These are phyloP conservation scores for Monascus ruber DNA, from an alignment of 2,329 filamentous ascomycete genomes.

Conservation along the genomic window DNA sequence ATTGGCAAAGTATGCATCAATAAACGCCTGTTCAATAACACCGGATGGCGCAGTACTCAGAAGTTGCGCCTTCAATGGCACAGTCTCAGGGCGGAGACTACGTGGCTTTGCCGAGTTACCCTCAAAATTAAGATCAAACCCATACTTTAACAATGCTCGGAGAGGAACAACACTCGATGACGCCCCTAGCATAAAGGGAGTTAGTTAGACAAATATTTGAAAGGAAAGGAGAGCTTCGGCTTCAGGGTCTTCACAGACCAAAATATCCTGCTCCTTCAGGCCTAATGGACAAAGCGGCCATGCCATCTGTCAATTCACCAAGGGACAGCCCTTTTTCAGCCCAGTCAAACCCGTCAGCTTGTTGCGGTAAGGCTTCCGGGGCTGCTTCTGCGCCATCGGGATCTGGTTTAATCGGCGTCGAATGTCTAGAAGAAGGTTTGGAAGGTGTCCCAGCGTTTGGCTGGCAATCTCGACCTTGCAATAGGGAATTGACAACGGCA, in stretches of 20 bases:
- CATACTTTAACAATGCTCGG: conserved; percentile 27
- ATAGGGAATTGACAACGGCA: conserved; percentile 25
- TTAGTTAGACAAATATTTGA: background rate
- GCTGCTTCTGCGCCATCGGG: conserved; percentile 23
- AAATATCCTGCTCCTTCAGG: conserved; percentile 31
- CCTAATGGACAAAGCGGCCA: conserved; percentile 30
- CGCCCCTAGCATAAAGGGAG: conserved; percentile 12
- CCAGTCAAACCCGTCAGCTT: conserved; percentile 29
- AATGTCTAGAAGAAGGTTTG: conserved; percentile 27
- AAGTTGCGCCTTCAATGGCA: conserved; percentile 28
- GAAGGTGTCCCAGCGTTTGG: conserved; percentile 21
- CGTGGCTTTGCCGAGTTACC: conserved; percentile 11
- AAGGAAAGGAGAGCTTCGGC: background rate
- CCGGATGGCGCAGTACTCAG: conserved; percentile 27
- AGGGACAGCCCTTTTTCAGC: conserved; percentile 28
- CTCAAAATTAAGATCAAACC: conserved; percentile 28
- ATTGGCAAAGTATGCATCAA: conserved; percentile 36
- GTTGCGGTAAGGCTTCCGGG: conserved; percentile 34
- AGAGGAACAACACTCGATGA: conserved; percentile 30
- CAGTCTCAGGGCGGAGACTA: conserved; percentile 10
- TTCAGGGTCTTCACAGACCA: conserved; percentile 11
- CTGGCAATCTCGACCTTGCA: conserved; percentile 23
- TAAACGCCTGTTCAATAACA: conserved; percentile 29
- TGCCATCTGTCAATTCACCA: conserved; percentile 28
- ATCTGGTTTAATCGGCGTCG: conserved; percentile 23